Evolutionary conservation across 2,329 filamentous ascomycete genomes (phyloP).

Genomic region (Cytospora paraplurivora): DNA sequence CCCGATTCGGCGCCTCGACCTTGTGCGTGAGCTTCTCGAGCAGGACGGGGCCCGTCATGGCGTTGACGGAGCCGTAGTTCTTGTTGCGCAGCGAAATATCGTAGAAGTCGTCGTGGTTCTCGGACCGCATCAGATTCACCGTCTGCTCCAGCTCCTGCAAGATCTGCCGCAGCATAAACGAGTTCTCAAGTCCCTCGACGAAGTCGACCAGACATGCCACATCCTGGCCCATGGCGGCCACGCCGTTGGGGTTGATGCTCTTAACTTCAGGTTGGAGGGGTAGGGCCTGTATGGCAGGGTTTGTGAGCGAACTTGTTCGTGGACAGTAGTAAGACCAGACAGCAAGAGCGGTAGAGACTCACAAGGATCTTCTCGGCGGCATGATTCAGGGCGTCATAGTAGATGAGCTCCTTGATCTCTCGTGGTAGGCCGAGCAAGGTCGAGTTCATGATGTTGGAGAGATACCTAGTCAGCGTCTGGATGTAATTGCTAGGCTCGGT

Average conservation of each 20-base stretch:
- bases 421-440: conserved; percentile 90
- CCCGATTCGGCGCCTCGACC: conserved; percentile 59
- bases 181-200: conserved; percentile 81
- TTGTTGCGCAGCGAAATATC: conserved; percentile 87
- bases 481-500: conserved; percentile 88
- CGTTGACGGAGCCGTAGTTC: conserved; percentile 92
- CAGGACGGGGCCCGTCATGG: conserved; percentile 81
- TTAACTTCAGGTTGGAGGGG: conserved; percentile 78
- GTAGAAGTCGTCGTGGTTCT: conserved; percentile 96
- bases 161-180: conserved; percentile 82
- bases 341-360: conserved; percentile 33
- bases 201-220: conserved; percentile 83
- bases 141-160: conserved; percentile 94
- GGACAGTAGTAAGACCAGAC: background rate
- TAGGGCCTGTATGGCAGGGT: conserved; percentile 56
- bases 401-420: conserved; percentile 96
- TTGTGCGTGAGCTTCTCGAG: conserved; percentile 82
- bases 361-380: conserved; percentile 84
- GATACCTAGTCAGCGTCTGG: conserved; percentile 88
- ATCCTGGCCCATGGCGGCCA: conserved; percentile 78
- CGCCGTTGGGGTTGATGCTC: conserved; percentile 84
- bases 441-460: conserved; percentile 95
- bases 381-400: conserved; percentile 93
- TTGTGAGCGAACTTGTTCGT: conserved; percentile 18
- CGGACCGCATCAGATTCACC: conserved; percentile 79